Evolutionary conservation across 805 yeast genomes (phyloP).

Genomic region (Yarrowia divulgata): DNA sequence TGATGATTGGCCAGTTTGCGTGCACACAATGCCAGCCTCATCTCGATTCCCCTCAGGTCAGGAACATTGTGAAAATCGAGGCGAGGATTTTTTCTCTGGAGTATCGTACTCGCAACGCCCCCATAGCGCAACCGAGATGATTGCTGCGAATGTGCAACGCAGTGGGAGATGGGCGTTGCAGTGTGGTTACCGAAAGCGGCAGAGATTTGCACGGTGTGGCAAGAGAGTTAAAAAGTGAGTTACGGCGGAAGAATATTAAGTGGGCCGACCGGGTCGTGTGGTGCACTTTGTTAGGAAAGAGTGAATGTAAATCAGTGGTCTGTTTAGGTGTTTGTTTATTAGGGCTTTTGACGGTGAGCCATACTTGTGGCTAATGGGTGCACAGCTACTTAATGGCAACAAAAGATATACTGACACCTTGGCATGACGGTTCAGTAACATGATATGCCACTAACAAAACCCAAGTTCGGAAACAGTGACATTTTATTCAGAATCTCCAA

Average conservation of each 20-base stretch:
- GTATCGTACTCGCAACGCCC: too few species aligned
- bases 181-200: constrained; percentile 10
- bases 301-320: constrained; percentile 19
- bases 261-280: constrained; percentile 32
- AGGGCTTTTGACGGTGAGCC: too few species aligned
- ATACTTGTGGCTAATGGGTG: too few species aligned
- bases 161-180: constrained; percentile 19
- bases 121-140: too few species aligned
- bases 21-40: too few species aligned
- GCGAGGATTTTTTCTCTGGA: too few species aligned
- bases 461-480: too few species aligned
- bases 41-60: too few species aligned
- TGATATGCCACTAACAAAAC: background rate
- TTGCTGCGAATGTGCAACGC: constrained; percentile 8
- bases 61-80: too few species aligned
- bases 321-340: background rate
- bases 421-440: too few species aligned
- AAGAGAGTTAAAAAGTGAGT: constrained; percentile 2
- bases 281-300: constrained; percentile 14
- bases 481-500: background rate
- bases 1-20: constrained; percentile 1
- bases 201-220: constrained; percentile 24
- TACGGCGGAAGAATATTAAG: constrained; percentile 12
- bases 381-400: too few species aligned
- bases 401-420: too few species aligned